Evolutionary conservation across 2,329 filamentous ascomycete genomes (phyloP).

Genomic region (Neospermospora avenae): DNA sequence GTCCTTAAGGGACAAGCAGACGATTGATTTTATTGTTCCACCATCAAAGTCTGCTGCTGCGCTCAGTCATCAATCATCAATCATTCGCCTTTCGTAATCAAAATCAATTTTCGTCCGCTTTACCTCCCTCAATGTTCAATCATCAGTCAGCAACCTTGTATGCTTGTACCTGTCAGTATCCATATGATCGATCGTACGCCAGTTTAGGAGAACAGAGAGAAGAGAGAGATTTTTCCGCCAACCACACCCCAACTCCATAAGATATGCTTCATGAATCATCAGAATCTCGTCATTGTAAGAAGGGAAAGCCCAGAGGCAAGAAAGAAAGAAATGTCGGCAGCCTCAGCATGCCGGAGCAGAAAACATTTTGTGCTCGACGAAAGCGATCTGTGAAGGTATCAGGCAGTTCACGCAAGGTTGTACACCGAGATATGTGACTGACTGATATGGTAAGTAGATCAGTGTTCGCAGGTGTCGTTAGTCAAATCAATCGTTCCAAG

Average conservation of each 20-base stretch:
- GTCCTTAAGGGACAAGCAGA: conserved; percentile 6
- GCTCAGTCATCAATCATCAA: conserved; percentile 6
- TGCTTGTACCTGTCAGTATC: neutral
- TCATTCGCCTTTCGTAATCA: neutral
- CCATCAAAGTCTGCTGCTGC: neutral
- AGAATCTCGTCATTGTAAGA: conserved; percentile 9
- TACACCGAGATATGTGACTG: conserved; percentile 1
- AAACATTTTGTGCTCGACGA: neutral
- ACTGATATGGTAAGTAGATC: conserved; percentile 2
- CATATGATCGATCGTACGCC: conserved; percentile 2
- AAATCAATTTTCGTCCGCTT: neutral
- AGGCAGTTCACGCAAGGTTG: neutral
- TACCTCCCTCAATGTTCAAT: neutral
- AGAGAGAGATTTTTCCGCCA: neutral
- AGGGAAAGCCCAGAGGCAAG: neutral
- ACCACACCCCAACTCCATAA: conserved; percentile 9
- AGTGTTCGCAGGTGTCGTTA: neutral
- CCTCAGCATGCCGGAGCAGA: neutral
- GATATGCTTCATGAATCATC: conserved; percentile 19
- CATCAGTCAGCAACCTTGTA: neutral
- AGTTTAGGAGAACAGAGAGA: neutral
- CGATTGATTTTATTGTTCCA: neutral
- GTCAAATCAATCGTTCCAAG: neutral
- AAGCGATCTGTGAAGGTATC: neutral
- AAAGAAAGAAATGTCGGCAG: neutral